Conservation (phyloP, 2,329 filamentous ascomycete species). For the Aspergillus thermomutatus region DNA sequence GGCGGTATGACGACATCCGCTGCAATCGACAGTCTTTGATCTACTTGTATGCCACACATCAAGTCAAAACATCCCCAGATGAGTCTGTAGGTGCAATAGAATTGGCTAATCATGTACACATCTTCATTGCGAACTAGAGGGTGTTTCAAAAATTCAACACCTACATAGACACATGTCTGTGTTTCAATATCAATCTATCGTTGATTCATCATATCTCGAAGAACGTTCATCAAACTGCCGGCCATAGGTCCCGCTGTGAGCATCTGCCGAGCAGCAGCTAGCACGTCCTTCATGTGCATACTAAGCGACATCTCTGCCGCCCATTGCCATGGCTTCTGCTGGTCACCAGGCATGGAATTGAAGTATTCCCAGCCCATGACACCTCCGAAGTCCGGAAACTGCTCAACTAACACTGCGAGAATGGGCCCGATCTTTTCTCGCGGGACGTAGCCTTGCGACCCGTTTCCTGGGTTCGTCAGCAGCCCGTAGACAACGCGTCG, state of each 20-base stretch:
- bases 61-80: not conserved
- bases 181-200: conserved; percentile 6
- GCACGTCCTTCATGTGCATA: conserved; percentile 42
- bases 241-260: conserved; percentile 27
- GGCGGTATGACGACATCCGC: conserved; percentile 7
- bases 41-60: not conserved
- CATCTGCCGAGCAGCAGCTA: conserved; percentile 31
- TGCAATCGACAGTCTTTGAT: not conserved
- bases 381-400: conserved; percentile 72
- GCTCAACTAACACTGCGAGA: conserved; percentile 54
- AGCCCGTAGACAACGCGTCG: conserved; percentile 75
- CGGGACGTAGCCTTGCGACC: conserved; percentile 60
- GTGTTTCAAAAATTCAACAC: not conserved
- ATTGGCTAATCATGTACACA: not conserved
- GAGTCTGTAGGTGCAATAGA: not conserved
- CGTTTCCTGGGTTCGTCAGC: conserved; percentile 74
- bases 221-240: conserved; percentile 27
- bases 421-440: conserved; percentile 56
- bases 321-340: conserved; percentile 71
- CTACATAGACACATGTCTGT: not conserved
- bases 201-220: conserved; percentile 29
- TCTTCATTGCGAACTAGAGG: too few relatives aligned
- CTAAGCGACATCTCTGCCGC: conserved; percentile 62
- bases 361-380: conserved; percentile 97
- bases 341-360: conserved; percentile 68